These are phyloP conservation scores for Lolium multiflorum DNA, from an alignment of 176 grass and related monocot species.

Conservation along the genomic window DNA sequence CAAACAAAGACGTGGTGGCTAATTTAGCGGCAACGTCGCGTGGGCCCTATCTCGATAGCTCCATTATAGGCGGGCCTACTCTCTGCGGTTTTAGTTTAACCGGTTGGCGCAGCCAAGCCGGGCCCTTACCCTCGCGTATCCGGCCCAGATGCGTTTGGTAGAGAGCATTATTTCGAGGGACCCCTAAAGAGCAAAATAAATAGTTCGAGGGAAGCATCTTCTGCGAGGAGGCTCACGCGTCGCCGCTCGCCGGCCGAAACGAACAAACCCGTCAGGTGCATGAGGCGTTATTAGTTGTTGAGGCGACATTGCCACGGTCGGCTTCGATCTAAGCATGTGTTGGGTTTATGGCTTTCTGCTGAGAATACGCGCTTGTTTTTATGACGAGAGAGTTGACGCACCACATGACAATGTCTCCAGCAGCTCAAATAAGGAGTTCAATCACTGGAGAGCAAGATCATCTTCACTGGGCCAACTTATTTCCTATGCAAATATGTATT, in stretches of 20 bases:
- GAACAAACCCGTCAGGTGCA: slow-evolving; percentile 20
- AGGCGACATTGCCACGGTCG: not conserved
- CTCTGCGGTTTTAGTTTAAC: not conserved
- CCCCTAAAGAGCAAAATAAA: not conserved
- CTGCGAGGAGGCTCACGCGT: not conserved
- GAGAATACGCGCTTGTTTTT: not conserved
- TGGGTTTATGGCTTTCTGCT: not conserved
- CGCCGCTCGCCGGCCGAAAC: not conserved
- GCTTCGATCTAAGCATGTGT: not conserved
- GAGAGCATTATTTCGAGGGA: not conserved
- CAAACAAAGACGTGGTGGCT: slow-evolving; percentile 6
- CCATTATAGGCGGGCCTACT: not conserved
- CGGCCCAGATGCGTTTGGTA: slow-evolving; percentile 29
- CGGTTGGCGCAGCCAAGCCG: slow-evolving; percentile 15
- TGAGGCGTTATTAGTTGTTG: slow-evolving; percentile 6
- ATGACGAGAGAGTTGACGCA: not conserved
- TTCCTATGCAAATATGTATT: too few species aligned
- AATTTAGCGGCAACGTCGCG: slow-evolving; percentile 35
- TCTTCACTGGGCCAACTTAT: too few species aligned
- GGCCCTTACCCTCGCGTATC: not conserved
- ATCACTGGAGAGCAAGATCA: too few species aligned
- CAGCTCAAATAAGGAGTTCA: not conserved
- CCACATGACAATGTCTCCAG: not conserved
- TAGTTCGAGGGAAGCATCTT: slow-evolving; percentile 3
- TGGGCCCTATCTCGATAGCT: slow-evolving; percentile 10